Evolutionary conservation across 495 filamentous ascomycete species (phyloP).

Genomic region (Penicillium samsonianum): DNA sequence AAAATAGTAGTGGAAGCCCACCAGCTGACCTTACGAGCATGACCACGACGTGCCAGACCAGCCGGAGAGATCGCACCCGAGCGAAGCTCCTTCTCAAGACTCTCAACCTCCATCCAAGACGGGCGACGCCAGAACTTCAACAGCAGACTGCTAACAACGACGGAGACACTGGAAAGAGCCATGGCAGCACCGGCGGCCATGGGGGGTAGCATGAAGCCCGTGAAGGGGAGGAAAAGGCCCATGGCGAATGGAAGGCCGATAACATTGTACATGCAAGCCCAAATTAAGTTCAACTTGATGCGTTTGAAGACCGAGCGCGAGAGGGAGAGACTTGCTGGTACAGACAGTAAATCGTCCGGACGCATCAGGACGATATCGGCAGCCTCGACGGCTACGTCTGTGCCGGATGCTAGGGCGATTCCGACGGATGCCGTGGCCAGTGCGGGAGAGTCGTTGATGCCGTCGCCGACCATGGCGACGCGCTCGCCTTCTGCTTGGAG

Average conservation of each 20-base stretch:
- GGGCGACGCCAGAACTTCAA: constrained; percentile 88
- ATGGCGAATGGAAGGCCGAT: constrained; percentile 95
- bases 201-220: constrained; percentile 84
- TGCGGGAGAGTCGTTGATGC: constrained; percentile 98
- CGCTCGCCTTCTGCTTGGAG: constrained; percentile 71
- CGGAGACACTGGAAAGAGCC: constrained; percentile 86
- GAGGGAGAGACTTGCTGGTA: constrained; percentile 81
- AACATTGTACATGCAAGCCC: constrained; percentile 91
- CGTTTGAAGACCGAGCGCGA: constrained; percentile 82
- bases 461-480: constrained; percentile 97
- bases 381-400: constrained; percentile 97
- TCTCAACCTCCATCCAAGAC: constrained; percentile 80
- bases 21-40: constrained; percentile 32
- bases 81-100: constrained; percentile 54
- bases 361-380: constrained; percentile 96
- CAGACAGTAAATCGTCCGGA: constrained; percentile 84
- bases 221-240: constrained; percentile 87
- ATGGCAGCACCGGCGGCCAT: constrained; percentile 96
- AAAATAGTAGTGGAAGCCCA: constrained; percentile 32
- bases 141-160: constrained; percentile 79
- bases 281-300: constrained; percentile 90
- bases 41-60: constrained; percentile 1
- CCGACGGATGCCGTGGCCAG: constrained; percentile 90
- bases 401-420: constrained; percentile 88
- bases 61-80: constrained; percentile 18